Base-by-base conservation (phyloP, 164 flowering plant species). In the Annona cherimola region DNA sequence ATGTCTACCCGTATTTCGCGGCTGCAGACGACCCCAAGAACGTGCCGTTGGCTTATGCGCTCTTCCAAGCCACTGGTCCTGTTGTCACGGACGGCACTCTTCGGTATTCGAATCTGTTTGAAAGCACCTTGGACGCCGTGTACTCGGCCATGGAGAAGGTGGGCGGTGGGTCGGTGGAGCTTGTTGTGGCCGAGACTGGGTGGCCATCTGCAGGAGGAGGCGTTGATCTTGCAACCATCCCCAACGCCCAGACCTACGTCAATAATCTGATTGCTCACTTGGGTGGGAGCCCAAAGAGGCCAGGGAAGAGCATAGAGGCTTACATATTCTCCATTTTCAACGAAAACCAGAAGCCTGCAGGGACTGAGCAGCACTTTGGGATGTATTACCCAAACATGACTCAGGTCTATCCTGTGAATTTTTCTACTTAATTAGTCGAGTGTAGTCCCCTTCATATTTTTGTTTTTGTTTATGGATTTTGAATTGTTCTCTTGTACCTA, bases 201-300 rank as follows among this genome's bases (percentile, higher is more conserved):
- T 73, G 75, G 75, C 75, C 75, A 14, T 73, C 75, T 2, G 70
- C 63, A 4, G 75, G 75, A 16, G 60, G 60, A 7, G 75, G 70
- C 0, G 41, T 40, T 55, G 41, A 54, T 55, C 41, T 44, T 5
- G 35, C 75, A 12, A 73, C 70, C 19, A 45, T 73, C 26, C 54
- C 20, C 2, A 73, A 73, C 11, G 75, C 75, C 2, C 20, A 61
- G 50, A 43, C 57, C 54, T 73, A 54, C 5, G 67, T 41, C 68
- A 63, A 63, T 26, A 63, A 63, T 62, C 12, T 71, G 74, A 63
- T 71, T 11, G 42, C 57, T 16, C 66, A 63, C 35, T 43, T 71
- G 41, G 3, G 35, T 35, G 74, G 74, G 66, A 62, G 68, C 6
- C 74, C 74, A 9, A 63, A 71, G 40, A 71, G 74, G 65, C 68